Base-by-base conservation (phyloP, 108 stramenopile genomes). In the Skeletonema grethae region DNA sequence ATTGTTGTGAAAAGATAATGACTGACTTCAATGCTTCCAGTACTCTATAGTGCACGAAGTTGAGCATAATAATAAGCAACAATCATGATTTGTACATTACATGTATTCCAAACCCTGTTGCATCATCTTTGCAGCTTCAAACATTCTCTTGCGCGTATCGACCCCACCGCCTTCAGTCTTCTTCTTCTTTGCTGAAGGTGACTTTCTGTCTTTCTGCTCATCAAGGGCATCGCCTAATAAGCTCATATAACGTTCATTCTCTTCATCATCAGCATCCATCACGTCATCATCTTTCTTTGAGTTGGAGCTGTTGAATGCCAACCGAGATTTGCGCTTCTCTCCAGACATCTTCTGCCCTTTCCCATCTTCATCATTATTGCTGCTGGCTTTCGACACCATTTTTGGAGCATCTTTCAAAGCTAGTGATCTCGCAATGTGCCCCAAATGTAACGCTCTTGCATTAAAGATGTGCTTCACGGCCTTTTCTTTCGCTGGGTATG, bases 401-500 rank as follows among this genome's bases (percentile, higher is more conserved):
- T 88, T 92, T 4, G 95, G 95, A 58, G 90, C 83, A 75, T 95
- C 95, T 72, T 86, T 87, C 68, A 95, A 71, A 12, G 90, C 95
- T 76, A 95, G 85, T 3, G 92, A 91, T 50, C 89, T 75, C 8
- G 95, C 95, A 35, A 95, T 82, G 69, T 95, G 95, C 12, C 95
- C 95, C 41, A 93, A 63, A 82, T 95, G 95, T 50, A 95, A 69
- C 5, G 90, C 90, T 58, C 92, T 63, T 7, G 92, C 79, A 59
- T 87, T 87, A 67, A 95, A 95, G 48, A 95, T 91, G 50, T 93
- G 90, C 25, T 87, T 80, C 6, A 95, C 88, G 24, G 85, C 75
- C 73, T 93, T 86, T 69, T 95, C 95, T 65, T 90, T 91, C n/a
- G 95, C 91, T 32, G 92, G 85, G 69, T 95, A 95, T 11, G 92